Percentiles rank a stretch among this genome's conserved stretches.
Conservation (phyloP, 371 early-diverging fungal species). For the Basidiobolus meristosporus region DNA sequence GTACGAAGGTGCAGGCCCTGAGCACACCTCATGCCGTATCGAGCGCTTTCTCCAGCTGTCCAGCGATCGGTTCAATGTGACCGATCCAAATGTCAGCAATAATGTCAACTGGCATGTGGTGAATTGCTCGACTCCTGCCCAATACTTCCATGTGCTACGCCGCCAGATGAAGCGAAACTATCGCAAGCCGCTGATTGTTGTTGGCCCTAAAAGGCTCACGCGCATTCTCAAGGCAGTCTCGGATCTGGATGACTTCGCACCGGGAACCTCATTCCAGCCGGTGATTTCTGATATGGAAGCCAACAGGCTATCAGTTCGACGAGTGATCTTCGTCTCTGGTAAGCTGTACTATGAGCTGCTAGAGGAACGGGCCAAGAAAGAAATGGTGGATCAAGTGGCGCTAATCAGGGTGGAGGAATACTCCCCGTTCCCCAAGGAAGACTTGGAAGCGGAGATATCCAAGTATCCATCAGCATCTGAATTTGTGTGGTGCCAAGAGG, state of each 20-base stretch:
- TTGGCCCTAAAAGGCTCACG: slow-evolving; percentile 64
- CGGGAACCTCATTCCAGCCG: slow-evolving; percentile 24
- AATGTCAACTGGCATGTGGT: slow-evolving; percentile 83
- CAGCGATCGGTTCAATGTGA: slow-evolving; percentile 34
- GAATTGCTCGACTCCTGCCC: slow-evolving; percentile 85
- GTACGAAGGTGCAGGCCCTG: slow-evolving; percentile 94
- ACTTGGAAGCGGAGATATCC: slow-evolving; percentile 30
- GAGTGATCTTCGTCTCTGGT: slow-evolving; percentile 22
- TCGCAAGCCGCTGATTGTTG: slow-evolving; percentile 78
- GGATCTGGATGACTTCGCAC: not conserved
- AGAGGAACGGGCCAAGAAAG: slow-evolving; percentile 48
- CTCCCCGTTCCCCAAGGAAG: slow-evolving; percentile 74
- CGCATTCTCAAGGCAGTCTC: slow-evolving; percentile 27
- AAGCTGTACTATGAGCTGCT: slow-evolving; percentile 81
- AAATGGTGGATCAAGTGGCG: slow-evolving; percentile 40
- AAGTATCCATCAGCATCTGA: slow-evolving; percentile 44
- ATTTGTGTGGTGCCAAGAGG: slow-evolving; percentile 88
- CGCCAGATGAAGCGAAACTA: slow-evolving; percentile 72
- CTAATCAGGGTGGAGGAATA: slow-evolving; percentile 83
- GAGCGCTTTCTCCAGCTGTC: slow-evolving; percentile 87
- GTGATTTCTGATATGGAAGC: too few species aligned
- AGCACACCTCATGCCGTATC: slow-evolving; percentile 74
- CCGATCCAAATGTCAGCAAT: too few species aligned
- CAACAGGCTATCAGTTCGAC: not conserved
- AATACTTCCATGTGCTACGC: slow-evolving; percentile 87